Base-by-base conservation (phyloP, 495 filamentous ascomycete species). In the Paragyromitra xinjiangensis region DNA sequence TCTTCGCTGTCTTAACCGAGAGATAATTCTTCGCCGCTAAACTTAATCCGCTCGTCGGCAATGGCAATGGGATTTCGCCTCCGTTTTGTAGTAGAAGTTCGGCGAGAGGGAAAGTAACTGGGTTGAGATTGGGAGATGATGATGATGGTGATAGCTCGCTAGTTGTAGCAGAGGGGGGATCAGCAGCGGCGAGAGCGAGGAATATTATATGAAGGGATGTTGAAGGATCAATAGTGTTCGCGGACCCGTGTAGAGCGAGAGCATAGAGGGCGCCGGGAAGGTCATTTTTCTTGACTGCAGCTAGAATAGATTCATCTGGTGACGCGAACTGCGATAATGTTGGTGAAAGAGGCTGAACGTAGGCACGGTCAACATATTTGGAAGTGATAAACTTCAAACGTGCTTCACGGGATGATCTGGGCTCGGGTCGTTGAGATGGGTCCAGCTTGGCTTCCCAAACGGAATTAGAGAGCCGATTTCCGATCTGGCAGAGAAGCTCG, bases 11-110 rank as follows among this genome's bases (percentile, higher is more conserved):
- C 80, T 97, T 97, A 82, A 93, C 89, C 68, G 94, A 93, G 59
- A 98, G 84, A 80, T 98, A 99, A 40, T 92, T 82, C 78, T 91
- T 89, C 1, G 95, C 96, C 24, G 90, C 89, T 22, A 88, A 83
- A 44, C 91, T 92, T 3, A 98, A 88, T 12, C 92, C 91, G 78
- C 95, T 92, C 3, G 92, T 90, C 6, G 92, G 92, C 58, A 91
- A 87, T 6, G 88, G 83, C 0, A 86, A 82, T 0, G 95, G 94
- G 19, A 98, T 92, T 58, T 96, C 93, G 7, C 94, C 94, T 40
- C 95, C 95, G 82, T 98, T 98, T 80, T 97, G 95, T 22, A 98
- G 87, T 11, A 99, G 88, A 62, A 98, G 87, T 84, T 99, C 95
- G 37, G 95, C 96, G 29, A 98, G 85, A 0, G 96, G 91, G 84